Percentiles rank a stretch among this genome's conserved stretches.
These are phyloP conservation scores for Suhomyces sp. DNA, from an alignment of 805 yeast genomes.

Conservation along the genomic window DNA sequence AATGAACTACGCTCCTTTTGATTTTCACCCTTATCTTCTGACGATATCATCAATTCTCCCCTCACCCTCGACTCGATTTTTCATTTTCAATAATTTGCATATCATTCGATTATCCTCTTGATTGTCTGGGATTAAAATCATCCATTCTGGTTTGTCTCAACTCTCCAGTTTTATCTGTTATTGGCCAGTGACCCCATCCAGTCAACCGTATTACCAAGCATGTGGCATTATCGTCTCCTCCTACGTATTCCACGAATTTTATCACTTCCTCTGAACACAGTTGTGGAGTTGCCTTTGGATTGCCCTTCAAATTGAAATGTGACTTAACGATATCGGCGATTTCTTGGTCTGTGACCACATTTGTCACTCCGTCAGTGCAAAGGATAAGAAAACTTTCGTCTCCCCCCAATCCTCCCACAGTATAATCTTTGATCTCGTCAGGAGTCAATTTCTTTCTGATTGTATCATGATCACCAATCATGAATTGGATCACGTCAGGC, in stretches of 20 bases:
- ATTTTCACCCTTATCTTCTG: too few relatives aligned
- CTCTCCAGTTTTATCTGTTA: conserved; percentile 77
- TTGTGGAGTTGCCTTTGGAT: conserved; percentile 75
- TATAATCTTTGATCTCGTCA: conserved; percentile 34
- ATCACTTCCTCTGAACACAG: conserved; percentile 83
- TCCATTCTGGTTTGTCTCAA: conserved; percentile 69
- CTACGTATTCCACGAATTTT: conserved; percentile 77
- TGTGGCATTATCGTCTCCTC: conserved; percentile 96
- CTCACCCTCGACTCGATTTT: too few relatives aligned
- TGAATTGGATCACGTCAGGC: conserved; percentile 75
- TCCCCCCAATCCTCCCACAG: conserved; percentile 62
- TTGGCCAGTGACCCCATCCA: conserved; percentile 97
- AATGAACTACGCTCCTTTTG: too few relatives aligned
- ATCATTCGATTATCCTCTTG: conserved; percentile 7
- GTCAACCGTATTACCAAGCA: conserved; percentile 74
- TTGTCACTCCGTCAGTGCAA: conserved; percentile 86
- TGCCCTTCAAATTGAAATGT: conserved; percentile 64
- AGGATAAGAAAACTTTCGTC: conserved; percentile 84
- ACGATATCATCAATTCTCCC: too few relatives aligned
- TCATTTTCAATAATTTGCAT: not conserved
- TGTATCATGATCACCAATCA: conserved; percentile 56
- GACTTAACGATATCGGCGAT: conserved; percentile 79
- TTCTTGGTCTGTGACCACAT: conserved; percentile 83
- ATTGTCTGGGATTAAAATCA: conserved; percentile 37
- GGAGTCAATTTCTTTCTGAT: conserved; percentile 38